Conservation (phyloP, 2,329 filamentous ascomycete species). For the Ascochyta clinopodiicola region DNA sequence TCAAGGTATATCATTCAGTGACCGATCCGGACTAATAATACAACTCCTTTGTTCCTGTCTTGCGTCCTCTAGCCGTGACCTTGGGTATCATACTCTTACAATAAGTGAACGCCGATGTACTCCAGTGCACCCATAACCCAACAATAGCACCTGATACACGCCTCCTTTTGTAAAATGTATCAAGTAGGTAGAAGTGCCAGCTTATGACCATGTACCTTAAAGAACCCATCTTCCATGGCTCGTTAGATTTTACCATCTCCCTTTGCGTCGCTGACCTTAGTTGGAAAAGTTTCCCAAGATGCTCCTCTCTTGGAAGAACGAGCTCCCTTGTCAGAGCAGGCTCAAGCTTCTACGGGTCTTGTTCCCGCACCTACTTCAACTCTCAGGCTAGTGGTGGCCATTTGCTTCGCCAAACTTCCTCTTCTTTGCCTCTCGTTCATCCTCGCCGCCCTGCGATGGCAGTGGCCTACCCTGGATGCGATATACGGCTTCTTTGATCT, state of each 20-base stretch:
- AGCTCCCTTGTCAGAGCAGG: background rate
- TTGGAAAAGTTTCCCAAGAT: too few relatives aligned
- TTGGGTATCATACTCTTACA: background rate
- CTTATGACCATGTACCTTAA: background rate
- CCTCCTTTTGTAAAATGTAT: background rate
- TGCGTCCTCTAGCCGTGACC: background rate
- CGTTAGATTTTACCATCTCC: too few relatives aligned
- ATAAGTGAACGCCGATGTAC: background rate
- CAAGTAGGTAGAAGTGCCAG: background rate
- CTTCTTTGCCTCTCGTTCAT: conserved; percentile 40
- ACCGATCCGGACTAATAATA: too few relatives aligned
- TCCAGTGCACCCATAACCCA: background rate
- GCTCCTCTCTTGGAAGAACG: too few relatives aligned
- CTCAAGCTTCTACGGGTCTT: background rate
- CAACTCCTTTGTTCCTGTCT: background rate
- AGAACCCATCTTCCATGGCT: too few relatives aligned
- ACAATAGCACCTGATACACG: background rate
- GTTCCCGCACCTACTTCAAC: background rate
- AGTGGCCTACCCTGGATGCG: conserved; percentile 55
- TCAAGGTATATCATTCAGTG: too few relatives aligned
- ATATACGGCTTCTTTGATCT: conserved; percentile 85
- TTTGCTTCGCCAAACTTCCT: conserved; percentile 40
- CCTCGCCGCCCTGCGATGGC: conserved; percentile 22
- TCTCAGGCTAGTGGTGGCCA: conserved; percentile 14
- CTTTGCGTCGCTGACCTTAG: too few relatives aligned